Base-by-base conservation (phyloP, 305 asterid species). In the Salvia sclarea region DNA sequence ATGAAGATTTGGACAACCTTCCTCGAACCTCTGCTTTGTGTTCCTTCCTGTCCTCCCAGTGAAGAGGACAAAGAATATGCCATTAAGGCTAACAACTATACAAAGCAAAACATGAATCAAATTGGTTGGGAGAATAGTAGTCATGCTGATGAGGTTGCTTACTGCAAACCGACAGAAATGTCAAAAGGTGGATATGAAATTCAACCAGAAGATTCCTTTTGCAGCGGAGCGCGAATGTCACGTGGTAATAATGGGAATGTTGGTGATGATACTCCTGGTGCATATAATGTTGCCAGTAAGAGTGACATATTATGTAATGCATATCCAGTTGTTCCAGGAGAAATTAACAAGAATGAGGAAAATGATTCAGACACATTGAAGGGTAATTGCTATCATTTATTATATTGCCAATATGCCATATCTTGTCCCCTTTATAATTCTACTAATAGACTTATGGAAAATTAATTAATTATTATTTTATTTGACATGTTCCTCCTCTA, bases 1-100 rank as follows among this genome's bases (percentile, higher is more conserved):
- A 78, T 92, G 96, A 88, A 78, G 75, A 74, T 92, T 37, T 95
- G 99, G 99, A 83, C 85, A 30, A 75, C 88, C 49, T 88, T 92
- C 70, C 77, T 92, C 35, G 98, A 88, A 81, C 87, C 86, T 22
- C 69, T 95, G 81, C 68, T 95, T 69, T 89, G 90, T 58, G 75
- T 85, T 79, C 86, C 87, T 76, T 40, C 82, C 53, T 88, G 68
- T 64, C 81, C 84, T 73, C 76, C 64, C 45, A 76, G 43, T 56
- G 72, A 72, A 40, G 85, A 63, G 69, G 88, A 78, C 62, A 66
- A 74, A 50, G 78, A 80, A 64, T 74, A 76, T 70, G 73, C 30
- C 65, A 68, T 38, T 69, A 70, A 70, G 73, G 73, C 63, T 70
- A 71, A 53, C 65, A 60, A 71, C 69, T 69, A 68, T 57, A 61